Evolutionary conservation across 2,329 filamentous ascomycete species (phyloP).

Genomic region (Aureobasidium uvarum): DNA sequence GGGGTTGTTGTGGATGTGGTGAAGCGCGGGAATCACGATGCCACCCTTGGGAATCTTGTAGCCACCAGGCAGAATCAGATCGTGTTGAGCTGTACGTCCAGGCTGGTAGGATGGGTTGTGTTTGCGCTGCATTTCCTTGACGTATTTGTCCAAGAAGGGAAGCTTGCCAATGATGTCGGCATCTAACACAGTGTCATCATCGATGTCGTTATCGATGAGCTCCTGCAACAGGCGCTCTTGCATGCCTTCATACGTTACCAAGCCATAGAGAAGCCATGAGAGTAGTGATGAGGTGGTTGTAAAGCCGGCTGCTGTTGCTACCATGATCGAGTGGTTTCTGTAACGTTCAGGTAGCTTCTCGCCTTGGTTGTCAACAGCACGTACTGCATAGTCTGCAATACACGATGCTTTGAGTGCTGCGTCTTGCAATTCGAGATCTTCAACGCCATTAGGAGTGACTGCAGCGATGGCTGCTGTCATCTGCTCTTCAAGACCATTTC

Average conservation of each 20-base stretch:
- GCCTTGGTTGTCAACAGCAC: constrained; percentile 56
- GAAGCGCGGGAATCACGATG: constrained; percentile 54
- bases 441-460: constrained; percentile 37
- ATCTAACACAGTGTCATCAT: constrained; percentile 39
- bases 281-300: constrained; percentile 59
- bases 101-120: constrained; percentile 64
- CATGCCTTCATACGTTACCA: constrained; percentile 55
- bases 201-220: constrained; percentile 46
- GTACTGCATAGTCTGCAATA: constrained; percentile 52
- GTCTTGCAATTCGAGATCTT: constrained; percentile 41
- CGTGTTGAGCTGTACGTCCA: constrained; percentile 55
- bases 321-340: constrained; percentile 48
- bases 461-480: constrained; percentile 44
- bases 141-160: constrained; percentile 55
- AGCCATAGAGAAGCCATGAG: constrained; percentile 57
- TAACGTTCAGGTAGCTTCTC: constrained; percentile 52
- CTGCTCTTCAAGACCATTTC: constrained; percentile 39
- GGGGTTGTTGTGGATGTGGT: constrained; percentile 53
- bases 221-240: constrained; percentile 60
- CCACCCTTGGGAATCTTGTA: constrained; percentile 55
- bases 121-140: constrained; percentile 61
- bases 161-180: constrained; percentile 45
- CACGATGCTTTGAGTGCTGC: constrained; percentile 40
- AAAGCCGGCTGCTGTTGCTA: constrained; percentile 59
- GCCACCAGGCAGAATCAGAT: constrained; percentile 59